Evolutionary conservation across 306 rosid species (phyloP).

Genomic region (Cucumis cinereus): DNA sequence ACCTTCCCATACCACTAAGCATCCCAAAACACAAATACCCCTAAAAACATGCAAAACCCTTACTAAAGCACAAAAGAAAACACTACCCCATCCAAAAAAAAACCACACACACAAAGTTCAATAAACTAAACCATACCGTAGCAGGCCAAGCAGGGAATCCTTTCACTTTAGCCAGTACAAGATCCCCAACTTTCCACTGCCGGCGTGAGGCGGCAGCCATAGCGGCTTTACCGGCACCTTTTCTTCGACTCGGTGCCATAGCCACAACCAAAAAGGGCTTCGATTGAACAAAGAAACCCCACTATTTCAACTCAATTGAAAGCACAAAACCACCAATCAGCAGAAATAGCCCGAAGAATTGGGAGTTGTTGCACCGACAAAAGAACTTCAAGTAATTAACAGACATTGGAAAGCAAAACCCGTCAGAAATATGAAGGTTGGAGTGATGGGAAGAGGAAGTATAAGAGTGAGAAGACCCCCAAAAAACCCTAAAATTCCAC

Average conservation of each 20-base stretch:
- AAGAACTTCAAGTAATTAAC: slow-evolving; percentile 22
- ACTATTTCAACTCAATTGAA: slow-evolving; percentile 27
- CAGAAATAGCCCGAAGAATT: slow-evolving; percentile 30
- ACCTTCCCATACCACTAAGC: slow-evolving; percentile 9
- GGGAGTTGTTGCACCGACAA: slow-evolving; percentile 27
- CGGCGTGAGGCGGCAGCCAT: slow-evolving; percentile 78
- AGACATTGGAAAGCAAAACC: slow-evolving; percentile 50
- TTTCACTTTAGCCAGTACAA: slow-evolving; percentile 87
- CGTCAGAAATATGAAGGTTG: neutral
- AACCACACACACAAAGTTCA: neutral
- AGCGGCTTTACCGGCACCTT: slow-evolving; percentile 65
- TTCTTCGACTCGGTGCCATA: slow-evolving; percentile 84
- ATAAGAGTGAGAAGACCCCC: neutral
- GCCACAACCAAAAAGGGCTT: slow-evolving; percentile 10
- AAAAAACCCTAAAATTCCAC: slow-evolving; percentile 36
- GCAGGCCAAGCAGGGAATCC: slow-evolving; percentile 99
- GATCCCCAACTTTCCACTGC: slow-evolving; percentile 94
- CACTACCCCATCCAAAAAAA: neutral
- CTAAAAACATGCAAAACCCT: slow-evolving; percentile 24
- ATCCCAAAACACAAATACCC: neutral
- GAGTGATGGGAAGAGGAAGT: neutral
- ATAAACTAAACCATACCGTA: slow-evolving; percentile 29
- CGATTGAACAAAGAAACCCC: slow-evolving; percentile 24
- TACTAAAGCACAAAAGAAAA: neutral
- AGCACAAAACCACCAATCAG: slow-evolving; percentile 5